These are phyloP conservation scores for Pichia sp. DNA, from an alignment of 1,139 yeast species.

Conservation along the genomic window DNA sequence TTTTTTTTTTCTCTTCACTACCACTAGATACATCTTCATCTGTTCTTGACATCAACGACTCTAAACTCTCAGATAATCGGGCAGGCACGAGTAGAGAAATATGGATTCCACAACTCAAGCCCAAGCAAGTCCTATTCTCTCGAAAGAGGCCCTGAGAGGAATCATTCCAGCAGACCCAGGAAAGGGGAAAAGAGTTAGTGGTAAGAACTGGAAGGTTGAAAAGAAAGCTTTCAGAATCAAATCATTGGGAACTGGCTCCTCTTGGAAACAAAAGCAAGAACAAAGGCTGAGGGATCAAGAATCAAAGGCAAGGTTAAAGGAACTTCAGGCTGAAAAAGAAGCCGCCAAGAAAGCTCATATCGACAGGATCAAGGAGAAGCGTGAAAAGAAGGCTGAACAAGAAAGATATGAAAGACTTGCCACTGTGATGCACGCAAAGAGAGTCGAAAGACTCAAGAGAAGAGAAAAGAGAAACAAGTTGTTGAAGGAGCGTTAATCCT, in stretches of 20 bases:
- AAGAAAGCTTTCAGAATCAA: slow-evolving; percentile 48
- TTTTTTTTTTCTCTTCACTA: background rate
- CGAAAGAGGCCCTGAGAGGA: slow-evolving; percentile 11
- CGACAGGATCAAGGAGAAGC: slow-evolving; percentile 56
- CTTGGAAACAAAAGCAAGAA: slow-evolving; percentile 30
- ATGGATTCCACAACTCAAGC: background rate
- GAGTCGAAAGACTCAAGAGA: slow-evolving; percentile 72
- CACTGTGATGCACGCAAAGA: slow-evolving; percentile 71
- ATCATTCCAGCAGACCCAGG: slow-evolving; percentile 32
- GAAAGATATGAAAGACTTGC: slow-evolving; percentile 71
- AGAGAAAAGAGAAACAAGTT: slow-evolving; percentile 79
- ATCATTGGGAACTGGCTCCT: slow-evolving; percentile 28
- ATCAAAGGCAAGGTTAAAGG: slow-evolving; percentile 39
- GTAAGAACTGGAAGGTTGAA: slow-evolving; percentile 47
- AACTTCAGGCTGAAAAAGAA: slow-evolving; percentile 59
- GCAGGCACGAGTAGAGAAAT: no score
- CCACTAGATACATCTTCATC: background rate
- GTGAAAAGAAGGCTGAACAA: slow-evolving; percentile 66
- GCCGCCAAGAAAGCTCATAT: slow-evolving; percentile 47
- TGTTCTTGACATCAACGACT: background rate
- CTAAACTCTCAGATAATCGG: background rate
- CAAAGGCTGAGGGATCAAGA: slow-evolving; percentile 29
- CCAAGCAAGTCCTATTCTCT: slow-evolving; percentile 1
- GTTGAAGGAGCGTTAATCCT: slow-evolving; percentile 48
- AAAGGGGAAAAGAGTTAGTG: slow-evolving; percentile 46